These are phyloP conservation scores for Gaertneriomyces sp. DNA, from an alignment of 192 early-diverging fungal genomes.

Conservation along the genomic window DNA sequence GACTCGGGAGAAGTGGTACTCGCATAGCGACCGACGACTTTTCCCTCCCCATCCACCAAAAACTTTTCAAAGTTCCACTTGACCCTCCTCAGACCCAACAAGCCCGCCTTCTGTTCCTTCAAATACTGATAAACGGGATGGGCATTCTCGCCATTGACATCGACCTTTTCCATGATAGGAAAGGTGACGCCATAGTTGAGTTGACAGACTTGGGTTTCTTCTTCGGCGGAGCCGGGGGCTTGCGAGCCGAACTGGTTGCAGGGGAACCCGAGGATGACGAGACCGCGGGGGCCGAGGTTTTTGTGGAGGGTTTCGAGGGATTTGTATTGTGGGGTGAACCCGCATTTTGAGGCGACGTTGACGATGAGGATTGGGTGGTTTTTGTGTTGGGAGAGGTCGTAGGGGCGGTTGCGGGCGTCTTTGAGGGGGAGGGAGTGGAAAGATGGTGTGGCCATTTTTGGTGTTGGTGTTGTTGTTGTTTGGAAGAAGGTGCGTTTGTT, in stretches of 20 bases:
- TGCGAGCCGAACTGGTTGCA: constrained; percentile 48
- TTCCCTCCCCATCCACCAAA: constrained; percentile 38
- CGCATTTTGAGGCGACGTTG: constrained; percentile 89
- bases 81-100: constrained; percentile 26
- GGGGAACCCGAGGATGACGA: constrained; percentile 85
- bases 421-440: constrained; percentile 31
- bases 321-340: constrained; percentile 69
- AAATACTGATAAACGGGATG: constrained; percentile 44
- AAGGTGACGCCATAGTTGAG: constrained; percentile 77
- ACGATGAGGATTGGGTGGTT: constrained; percentile 80
- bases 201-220: constrained; percentile 58
- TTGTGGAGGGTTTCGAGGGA: constrained; percentile 46
- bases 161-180: constrained; percentile 80
- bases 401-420: constrained; percentile 22
- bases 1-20: constrained; percentile 53
- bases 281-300: constrained; percentile 56
- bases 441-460: constrained; percentile 10
- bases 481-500: too few relatives aligned
- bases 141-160: constrained; percentile 58
- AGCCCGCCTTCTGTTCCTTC: constrained; percentile 37
- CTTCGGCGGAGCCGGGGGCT: constrained; percentile 27
- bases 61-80: constrained; percentile 52
- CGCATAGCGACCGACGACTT: constrained; percentile 35
- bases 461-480: not conserved
- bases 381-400: constrained; percentile 27